Conservation (phyloP, 495 filamentous ascomycete genomes). For the Neurospora africana region DNA sequence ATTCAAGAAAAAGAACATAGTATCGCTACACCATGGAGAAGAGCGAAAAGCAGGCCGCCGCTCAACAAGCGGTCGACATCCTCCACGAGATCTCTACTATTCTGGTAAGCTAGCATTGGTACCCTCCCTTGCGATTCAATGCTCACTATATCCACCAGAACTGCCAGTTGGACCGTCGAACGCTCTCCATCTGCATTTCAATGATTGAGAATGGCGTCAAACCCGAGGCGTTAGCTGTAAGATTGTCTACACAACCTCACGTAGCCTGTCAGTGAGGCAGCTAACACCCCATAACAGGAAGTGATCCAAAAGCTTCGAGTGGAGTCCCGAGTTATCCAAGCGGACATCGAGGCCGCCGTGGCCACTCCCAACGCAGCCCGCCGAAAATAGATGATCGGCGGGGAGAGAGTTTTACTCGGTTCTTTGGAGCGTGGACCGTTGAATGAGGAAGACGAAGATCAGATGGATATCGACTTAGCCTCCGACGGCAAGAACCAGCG, state of each 20-base stretch:
- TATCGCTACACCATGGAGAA: not conserved
- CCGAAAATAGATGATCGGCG: not conserved
- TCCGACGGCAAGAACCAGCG: not conserved
- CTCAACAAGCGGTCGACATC: constrained; percentile 93
- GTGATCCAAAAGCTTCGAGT: not conserved
- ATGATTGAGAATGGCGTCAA: constrained; percentile 96
- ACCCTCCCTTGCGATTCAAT: not conserved
- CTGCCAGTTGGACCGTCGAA: constrained; percentile 79
- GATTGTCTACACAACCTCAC: constrained; percentile 18
- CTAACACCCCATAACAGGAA: not conserved
- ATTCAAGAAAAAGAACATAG: not conserved
- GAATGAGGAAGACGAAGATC: not conserved
- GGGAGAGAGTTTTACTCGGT: not conserved
- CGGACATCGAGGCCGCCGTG: not conserved
- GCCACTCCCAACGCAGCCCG: not conserved
- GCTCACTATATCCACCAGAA: constrained; percentile 47
- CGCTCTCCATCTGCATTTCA: constrained; percentile 87
- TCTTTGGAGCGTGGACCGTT: not conserved
- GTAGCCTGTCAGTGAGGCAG: not conserved
- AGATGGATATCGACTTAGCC: not conserved
- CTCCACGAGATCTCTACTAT: constrained; percentile 87
- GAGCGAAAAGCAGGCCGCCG: constrained; percentile 72
- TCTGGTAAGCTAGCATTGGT: constrained; percentile 43
- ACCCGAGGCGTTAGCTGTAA: constrained; percentile 86
- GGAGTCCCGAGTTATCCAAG: not conserved